Base-by-base conservation (phyloP, 306 rosid species). In the Medicago lupulina region DNA sequence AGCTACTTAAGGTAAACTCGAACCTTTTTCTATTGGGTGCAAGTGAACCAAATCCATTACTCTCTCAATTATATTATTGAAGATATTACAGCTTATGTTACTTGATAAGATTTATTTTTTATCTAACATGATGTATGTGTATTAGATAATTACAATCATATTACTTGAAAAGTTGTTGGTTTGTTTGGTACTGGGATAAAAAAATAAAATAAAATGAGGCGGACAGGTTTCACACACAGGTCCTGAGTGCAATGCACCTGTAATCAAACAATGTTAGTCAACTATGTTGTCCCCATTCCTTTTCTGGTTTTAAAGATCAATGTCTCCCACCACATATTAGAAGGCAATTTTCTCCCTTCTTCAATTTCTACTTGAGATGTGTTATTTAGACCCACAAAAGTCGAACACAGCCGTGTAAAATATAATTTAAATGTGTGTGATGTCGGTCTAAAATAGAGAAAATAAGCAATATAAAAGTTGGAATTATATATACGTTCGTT, bases 191-290 rank as follows among this genome's bases (percentile, higher is more conserved):
- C 28, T 8, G 3, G 15, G 34, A 31, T 7, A 34, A 34, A 62
- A 34, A 18, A 67, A n/a, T n/a, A n/a, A n/a, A 63, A 36, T 1
- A 23, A 23, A 67, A 38, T 43, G 31, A 67, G 72, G 18, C 6
- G 38, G 55, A 44, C n/a, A n/a, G n/a, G 44, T 36, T 50, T 47
- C 39, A 75, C 43, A 36, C 9, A 21, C 18, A 49, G 19, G 6
- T 75, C 38, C 3, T 50, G 7, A 21, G 77, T 74, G 71, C 64
- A 49, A 8, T 41, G 62, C 58, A 67, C 49, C 68, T 55, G 47
- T n/a, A 61, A 46, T 63, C 16, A 15, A n/a, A 25, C 71, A 71
- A 39, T 23, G 23, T 34, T 62, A 17, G 77, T 79, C 82, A 79
- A 71, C 72, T 19, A 1, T 21, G 12, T n/a, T 57, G 74, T 73